phyloP scores from a whole-genome alignment of 108 stramenopile genomes.

The Cyclotella kingstonii region DNA sequence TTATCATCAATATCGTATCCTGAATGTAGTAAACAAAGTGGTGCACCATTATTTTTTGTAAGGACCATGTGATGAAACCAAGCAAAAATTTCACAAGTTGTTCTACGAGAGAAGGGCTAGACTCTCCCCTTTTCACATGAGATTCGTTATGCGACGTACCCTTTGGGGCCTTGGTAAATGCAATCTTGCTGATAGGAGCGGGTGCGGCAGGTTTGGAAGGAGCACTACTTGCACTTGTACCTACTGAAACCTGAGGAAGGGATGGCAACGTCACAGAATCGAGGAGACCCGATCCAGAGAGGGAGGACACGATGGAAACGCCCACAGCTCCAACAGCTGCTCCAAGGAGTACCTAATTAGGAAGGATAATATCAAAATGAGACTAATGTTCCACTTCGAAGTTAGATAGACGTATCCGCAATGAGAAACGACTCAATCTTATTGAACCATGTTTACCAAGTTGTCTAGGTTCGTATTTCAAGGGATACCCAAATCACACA shows the following conservation, averaged over 20 bases:
- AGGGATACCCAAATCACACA: no score
- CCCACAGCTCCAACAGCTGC: slow-evolving; percentile 60
- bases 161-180: slow-evolving; percentile 39
- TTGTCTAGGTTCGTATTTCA: no score
- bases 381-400: no score
- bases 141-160: slow-evolving; percentile 13
- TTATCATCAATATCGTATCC: slow-evolving; percentile 45
- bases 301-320: slow-evolving; percentile 57
- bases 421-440: no score
- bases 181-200: slow-evolving; percentile 25
- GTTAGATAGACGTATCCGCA: no score
- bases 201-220: slow-evolving; percentile 41
- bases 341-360: slow-evolving; percentile 67
- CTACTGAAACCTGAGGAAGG: slow-evolving; percentile 12
- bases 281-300: slow-evolving; percentile 37
- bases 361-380: no score
- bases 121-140: no score
- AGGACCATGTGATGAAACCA: no score
- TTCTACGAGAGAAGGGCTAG: no score
- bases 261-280: background rate
- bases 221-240: slow-evolving; percentile 5
- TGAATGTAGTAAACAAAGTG: background rate
- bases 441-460: no score
- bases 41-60: no score
- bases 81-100: no score